These are phyloP conservation scores for Yamadazyma endophytica DNA, from an alignment of 805 yeast genomes.

Conservation along the genomic window DNA sequence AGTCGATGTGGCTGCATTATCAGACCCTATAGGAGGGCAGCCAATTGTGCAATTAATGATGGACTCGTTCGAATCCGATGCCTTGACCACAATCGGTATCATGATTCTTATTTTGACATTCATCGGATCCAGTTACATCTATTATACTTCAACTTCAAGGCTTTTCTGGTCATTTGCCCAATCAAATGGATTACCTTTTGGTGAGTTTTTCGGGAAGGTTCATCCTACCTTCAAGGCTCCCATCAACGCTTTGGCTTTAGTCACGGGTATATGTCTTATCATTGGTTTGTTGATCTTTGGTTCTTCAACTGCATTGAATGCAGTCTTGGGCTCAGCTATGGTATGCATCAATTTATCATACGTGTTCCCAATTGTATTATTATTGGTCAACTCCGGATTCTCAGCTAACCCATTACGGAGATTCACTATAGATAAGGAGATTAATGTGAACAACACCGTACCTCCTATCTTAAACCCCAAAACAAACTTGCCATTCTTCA, in stretches of 20 bases:
- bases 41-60: constrained; percentile 20
- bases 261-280: constrained; percentile 17
- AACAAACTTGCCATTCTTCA: constrained; percentile 10
- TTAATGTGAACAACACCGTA: constrained; percentile 1
- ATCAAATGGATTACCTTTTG: constrained; percentile 29
- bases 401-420: constrained; percentile 8
- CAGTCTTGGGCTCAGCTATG: constrained; percentile 26
- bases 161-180: constrained; percentile 31
- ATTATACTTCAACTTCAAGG: constrained; percentile 26
- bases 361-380: constrained; percentile 22
- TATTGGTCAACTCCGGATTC: constrained; percentile 12
- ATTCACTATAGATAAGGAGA: constrained; percentile 1
- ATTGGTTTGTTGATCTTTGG: constrained; percentile 25
- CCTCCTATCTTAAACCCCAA: constrained; percentile 4
- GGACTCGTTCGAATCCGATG: constrained; percentile 21
- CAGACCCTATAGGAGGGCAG: constrained; percentile 17
- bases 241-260: constrained; percentile 15
- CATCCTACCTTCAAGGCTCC: constrained; percentile 21
- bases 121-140: constrained; percentile 14
- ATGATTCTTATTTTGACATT: constrained; percentile 14
- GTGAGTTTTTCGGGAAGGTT: constrained; percentile 21
- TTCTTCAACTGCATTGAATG: constrained; percentile 25
- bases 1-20: constrained; percentile 11
- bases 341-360: constrained; percentile 28
- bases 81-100: constrained; percentile 21